Base-by-base conservation (phyloP, 2,329 filamentous ascomycete genomes). In the Aureobasidium sp. region DNA sequence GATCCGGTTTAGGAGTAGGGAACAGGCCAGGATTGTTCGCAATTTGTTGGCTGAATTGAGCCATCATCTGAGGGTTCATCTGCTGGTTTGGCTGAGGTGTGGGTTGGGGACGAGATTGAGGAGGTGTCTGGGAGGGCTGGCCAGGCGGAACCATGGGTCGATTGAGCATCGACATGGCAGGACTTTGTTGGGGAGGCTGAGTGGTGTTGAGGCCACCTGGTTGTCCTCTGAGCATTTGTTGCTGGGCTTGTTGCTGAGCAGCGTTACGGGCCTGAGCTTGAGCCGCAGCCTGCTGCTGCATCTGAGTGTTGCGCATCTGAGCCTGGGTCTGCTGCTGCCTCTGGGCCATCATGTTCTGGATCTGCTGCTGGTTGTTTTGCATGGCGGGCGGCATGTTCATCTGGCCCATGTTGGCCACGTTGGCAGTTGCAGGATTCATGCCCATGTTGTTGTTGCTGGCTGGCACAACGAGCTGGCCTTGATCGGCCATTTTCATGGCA, bases 401-500 rank as follows among this genome's bases (percentile, higher is more conserved):
- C 20, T 65, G 63, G 22, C 52, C 52, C 56, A 63, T 65, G 51
- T 57, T 61, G 37, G 53, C 20, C 58, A 61, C 69, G 62, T 64
- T 66, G 42, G 29, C 55, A 62, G 36, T 56, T 60, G 48, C 65
- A 61, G 62, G 63, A 65, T 64, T 42, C 39, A 62, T 58, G 17
- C 34, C 41, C 45, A 63, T 47, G 58, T 66, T 66, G 59, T 82
- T 82, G 67, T 81, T 83, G 71, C 83, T 87, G 7, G 83, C 84
- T 11, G 84, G 84, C 3, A 87, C 84, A n/a, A 86, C 84, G 45
- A 82, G 75, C 65, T 85, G 82, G 9, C 84, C 84, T 53, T 81
- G 81, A 70, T 86, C 82, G 67, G 84, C 82, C 17, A 81, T 80
- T 58, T 83, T 82, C 66, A 85, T 72, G n/a, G 82, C 84, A 65